phyloP scores from a whole-genome alignment of 176 grass and related monocot genomes.

The Bromus sterilis region DNA sequence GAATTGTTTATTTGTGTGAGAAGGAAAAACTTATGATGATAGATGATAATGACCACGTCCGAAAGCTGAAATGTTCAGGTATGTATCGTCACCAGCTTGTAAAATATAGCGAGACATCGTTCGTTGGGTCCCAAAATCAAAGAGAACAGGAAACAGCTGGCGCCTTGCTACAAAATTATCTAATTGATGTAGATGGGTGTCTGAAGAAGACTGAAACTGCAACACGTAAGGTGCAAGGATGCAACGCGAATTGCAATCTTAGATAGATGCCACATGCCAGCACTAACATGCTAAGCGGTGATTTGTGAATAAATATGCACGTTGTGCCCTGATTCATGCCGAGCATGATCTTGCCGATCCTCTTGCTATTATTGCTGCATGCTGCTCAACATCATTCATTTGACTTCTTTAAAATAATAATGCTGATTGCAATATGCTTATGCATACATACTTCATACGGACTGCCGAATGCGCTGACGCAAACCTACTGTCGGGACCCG shows the following conservation, averaged over 20 bases:
- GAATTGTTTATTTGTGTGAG: neutral
- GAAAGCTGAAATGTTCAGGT: neutral
- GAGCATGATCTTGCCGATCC: conserved; percentile 4
- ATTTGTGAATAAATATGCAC: neutral
- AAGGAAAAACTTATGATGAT: neutral
- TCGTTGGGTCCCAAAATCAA: neutral
- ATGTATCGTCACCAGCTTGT: too few relatives aligned
- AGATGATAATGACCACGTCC: too few relatives aligned
- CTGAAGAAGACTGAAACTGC: neutral
- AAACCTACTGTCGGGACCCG: too few relatives aligned
- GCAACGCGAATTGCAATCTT: too few relatives aligned
- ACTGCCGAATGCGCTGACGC: neutral
- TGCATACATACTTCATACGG: too few relatives aligned
- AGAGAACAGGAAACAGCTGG: neutral
- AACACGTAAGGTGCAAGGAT: neutral
- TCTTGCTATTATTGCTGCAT: neutral
- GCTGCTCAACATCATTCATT: neutral
- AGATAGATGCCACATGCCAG: too few relatives aligned
- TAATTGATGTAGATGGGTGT: neutral
- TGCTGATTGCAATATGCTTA: neutral
- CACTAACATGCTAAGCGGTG: conserved; percentile 5
- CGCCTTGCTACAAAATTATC: neutral
- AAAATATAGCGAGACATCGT: neutral
- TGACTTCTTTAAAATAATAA: neutral
- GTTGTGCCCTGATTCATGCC: neutral